A percentile compares a stretch with the other conserved stretches of the same genome.
Conservation (phyloP, 106 monocot genomes). For the Amphibolis antarctica region DNA sequence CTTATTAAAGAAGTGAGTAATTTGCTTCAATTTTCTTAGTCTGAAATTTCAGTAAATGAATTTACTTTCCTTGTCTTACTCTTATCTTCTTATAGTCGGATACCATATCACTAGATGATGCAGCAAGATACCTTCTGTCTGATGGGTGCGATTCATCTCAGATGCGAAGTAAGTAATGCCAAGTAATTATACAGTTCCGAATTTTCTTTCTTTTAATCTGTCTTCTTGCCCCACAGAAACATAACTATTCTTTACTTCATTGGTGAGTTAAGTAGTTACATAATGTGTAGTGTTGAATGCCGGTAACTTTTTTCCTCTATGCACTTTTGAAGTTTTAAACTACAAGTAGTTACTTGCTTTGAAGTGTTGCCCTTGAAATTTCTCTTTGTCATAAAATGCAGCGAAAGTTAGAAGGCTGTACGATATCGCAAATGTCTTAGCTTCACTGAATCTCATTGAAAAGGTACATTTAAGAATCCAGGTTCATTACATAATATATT, state of each 20-base stretch:
- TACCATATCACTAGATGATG: conserved; percentile 77
- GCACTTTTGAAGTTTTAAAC: no score
- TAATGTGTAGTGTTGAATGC: no score
- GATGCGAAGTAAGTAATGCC: conserved; percentile 63
- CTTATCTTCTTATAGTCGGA: conserved; percentile 32
- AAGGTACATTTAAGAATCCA: conserved; percentile 46
- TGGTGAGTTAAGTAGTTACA: no score
- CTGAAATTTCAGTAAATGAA: background rate
- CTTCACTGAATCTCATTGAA: conserved; percentile 81
- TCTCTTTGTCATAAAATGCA: conserved; percentile 23
- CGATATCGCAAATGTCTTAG: conserved; percentile 90
- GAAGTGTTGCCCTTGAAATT: background rate
- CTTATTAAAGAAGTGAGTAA: conserved; percentile 46
- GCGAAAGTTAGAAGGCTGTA: conserved; percentile 89
- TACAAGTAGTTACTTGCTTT: no score
- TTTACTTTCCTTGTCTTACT: background rate
- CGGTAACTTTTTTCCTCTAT: no score
- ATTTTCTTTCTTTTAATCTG: background rate
- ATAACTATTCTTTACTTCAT: no score
- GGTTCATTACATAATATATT: background rate
- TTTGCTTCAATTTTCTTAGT: background rate
- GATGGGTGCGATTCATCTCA: conserved; percentile 46
- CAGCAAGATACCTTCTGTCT: conserved; percentile 64
- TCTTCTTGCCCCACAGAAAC: background rate
- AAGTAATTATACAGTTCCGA: background rate